Conservation (phyloP, 352 stramenopile genomes). For the Phytophthora citrophthora region DNA sequence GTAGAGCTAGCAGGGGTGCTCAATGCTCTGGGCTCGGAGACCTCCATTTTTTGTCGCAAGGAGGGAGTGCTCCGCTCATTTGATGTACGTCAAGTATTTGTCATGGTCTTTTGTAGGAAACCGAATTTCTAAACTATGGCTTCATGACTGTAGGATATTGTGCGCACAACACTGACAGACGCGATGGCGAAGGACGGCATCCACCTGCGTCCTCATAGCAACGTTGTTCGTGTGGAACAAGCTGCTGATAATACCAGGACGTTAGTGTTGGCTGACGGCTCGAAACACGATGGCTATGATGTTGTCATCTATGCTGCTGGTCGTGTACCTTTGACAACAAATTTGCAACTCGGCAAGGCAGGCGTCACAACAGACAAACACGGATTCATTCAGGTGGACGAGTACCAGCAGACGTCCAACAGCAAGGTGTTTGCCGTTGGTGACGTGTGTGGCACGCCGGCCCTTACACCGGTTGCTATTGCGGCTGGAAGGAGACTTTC, state of each 20-base stretch:
- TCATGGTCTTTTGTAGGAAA: not conserved
- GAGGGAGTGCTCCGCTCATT: constrained; percentile 89
- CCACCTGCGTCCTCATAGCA: constrained; percentile 52
- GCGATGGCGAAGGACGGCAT: constrained; percentile 66
- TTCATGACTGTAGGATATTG: constrained; percentile 37
- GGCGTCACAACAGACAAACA: constrained; percentile 65
- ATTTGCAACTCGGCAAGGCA: constrained; percentile 75
- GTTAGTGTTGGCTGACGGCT: constrained; percentile 53
- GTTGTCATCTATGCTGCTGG: constrained; percentile 90
- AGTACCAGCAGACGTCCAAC: constrained; percentile 91
- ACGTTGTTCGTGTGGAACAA: constrained; percentile 47
- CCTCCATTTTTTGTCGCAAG: constrained; percentile 90
- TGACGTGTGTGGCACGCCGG: constrained; percentile 69
- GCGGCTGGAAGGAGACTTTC: constrained; percentile 82
- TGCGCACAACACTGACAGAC: constrained; percentile 61
- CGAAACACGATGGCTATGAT: constrained; percentile 62
- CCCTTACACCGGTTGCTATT: constrained; percentile 88
- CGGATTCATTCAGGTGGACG: constrained; percentile 87
- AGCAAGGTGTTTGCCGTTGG: constrained; percentile 83
- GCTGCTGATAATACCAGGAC: constrained; percentile 60
- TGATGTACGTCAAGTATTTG: constrained; percentile 56
- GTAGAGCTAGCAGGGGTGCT: constrained; percentile 97
- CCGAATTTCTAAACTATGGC: constrained; percentile 2
- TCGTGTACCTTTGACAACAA: constrained; percentile 49
- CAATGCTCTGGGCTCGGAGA: constrained; percentile 92